Base-by-base conservation (phyloP, 257 asterid species). In the Buddleja alternifolia region DNA sequence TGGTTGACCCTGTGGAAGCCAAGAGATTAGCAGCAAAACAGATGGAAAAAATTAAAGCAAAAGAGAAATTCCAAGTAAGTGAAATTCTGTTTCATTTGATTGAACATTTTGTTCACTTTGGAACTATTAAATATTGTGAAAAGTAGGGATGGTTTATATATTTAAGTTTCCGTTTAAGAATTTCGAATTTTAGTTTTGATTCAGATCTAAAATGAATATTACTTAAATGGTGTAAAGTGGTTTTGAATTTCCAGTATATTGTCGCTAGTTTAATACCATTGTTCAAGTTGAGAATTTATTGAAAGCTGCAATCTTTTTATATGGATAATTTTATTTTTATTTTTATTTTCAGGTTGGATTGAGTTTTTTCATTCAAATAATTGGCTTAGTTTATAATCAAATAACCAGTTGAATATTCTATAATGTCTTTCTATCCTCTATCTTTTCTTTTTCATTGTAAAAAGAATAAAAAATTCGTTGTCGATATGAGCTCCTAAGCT, bases 1-100 rank as follows among this genome's bases (percentile, higher is more conserved):
- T 91, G 99, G 98, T 94, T 62, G 99, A 94, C 80, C 97, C 99
- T 29, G 60, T 82, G 79, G 99, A 94, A 81, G 99, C 99, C 80
- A 94, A 94, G 81, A 81, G 88, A 73, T 75, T 94, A 77, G 99
- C 99, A 8, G 90, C 90, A 51, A 89, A 83, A 78, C 96, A 91
- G 80, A 94, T 91, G 98, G 97, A 85, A 66, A 74, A 53, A 70
- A 80, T 94, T 52, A 84, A 86, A 82, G 86, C 96, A 17, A 89
- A 79, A 69, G 93, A 91, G 78, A 88, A 83, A 58, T 67, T 81
- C 51, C 60, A 67, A 71, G 99, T 87, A 66, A 78, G 97, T 84
- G 10, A 51, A 16, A 34, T 66, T 44, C 71, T 29, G 2, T 29
- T 29, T 29, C 41, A 10, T 55, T 51, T 58, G 32, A 15, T 64